Evolutionary conservation across 179 eudicot genomes (phyloP), one percentile per base, ranked within the genome.

Genomic region (Corrigiola litoralis): DNA sequence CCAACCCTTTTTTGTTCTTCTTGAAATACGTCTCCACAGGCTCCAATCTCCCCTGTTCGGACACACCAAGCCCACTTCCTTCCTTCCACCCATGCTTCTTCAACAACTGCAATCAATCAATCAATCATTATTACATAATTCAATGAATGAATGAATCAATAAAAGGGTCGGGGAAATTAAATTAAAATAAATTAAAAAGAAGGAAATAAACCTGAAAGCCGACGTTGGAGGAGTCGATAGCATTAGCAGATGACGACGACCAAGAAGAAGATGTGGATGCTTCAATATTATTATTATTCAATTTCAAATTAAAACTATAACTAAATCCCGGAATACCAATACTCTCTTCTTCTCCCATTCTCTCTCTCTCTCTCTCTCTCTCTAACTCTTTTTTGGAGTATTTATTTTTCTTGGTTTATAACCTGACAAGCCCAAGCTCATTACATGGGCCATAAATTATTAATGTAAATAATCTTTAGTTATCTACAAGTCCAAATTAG

Each of bases 1-100:
- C 97, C 69, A 91, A 46, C 9, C 97, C 97, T 70, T 81, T 77
- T 74, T 87, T 91, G 69, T 89, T 89, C 70, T 77, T 89, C 78
- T 83, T 87, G 25, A 81, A 27, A 64, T 59, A 59, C 54, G 94
- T 66, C 61, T 77, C 70, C 46, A 89, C 55, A 51, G 96, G 96
- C 72, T 89, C 90, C 74, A 89, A 69, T 64, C 96, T 80, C 52
- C 96, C 96, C 96, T 89, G 83, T 69, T 84, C 69, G 16, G 79
- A 78, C 65, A 78, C 66, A 65, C 97, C 97, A 57, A 91, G 90
- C 17, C 97, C 97, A 5, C 92, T 86, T 42, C 97, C 97, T 80
- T 91, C 97, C 68, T 81, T 90, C 97, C 97, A 90, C 9, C 97
- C 97, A 18, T 90, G 90, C 69, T 90, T 90, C 84, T 90, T 82